phyloP scores from a whole-genome alignment of 2,329 filamentous ascomycete genomes.

The Boeremia exigua region DNA sequence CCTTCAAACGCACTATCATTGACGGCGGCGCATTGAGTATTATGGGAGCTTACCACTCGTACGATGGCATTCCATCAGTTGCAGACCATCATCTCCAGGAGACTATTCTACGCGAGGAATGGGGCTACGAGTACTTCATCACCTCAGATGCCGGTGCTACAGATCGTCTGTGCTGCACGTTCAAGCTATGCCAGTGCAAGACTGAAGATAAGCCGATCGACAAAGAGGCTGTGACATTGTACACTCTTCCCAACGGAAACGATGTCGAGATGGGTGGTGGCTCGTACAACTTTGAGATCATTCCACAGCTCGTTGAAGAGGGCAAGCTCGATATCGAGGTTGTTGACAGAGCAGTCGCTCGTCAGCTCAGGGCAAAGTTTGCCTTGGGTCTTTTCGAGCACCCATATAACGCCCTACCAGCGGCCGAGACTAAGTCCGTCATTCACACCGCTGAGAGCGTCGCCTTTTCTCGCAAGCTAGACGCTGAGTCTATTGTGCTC shows the following conservation, averaged over 20 bases:
- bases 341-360: constrained; percentile 70
- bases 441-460: constrained; percentile 68
- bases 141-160: constrained; percentile 73
- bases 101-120: constrained; percentile 70
- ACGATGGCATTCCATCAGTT: constrained; percentile 73
- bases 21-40: constrained; percentile 71
- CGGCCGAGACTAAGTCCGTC: constrained; percentile 61
- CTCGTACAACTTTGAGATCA: constrained; percentile 70
- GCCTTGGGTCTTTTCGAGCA: constrained; percentile 73
- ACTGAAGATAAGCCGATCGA: constrained; percentile 61
- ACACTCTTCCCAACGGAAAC: constrained; percentile 70
- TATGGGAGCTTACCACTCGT: constrained; percentile 78
- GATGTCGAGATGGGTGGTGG: constrained; percentile 81
- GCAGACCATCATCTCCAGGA: constrained; percentile 70
- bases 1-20: constrained; percentile 73
- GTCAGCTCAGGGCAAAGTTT: constrained; percentile 72
- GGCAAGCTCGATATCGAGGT: constrained; percentile 65
- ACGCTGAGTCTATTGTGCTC: constrained; percentile 73
- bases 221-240: constrained; percentile 67
- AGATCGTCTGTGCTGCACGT: constrained; percentile 68
- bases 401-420: constrained; percentile 66
- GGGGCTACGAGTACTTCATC: constrained; percentile 74
- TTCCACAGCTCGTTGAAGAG: constrained; percentile 67
- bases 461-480: constrained; percentile 67
- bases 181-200: constrained; percentile 65